These are phyloP conservation scores for Xylaria digitata DNA, from an alignment of 2,329 filamentous ascomycete genomes.

Conservation along the genomic window DNA sequence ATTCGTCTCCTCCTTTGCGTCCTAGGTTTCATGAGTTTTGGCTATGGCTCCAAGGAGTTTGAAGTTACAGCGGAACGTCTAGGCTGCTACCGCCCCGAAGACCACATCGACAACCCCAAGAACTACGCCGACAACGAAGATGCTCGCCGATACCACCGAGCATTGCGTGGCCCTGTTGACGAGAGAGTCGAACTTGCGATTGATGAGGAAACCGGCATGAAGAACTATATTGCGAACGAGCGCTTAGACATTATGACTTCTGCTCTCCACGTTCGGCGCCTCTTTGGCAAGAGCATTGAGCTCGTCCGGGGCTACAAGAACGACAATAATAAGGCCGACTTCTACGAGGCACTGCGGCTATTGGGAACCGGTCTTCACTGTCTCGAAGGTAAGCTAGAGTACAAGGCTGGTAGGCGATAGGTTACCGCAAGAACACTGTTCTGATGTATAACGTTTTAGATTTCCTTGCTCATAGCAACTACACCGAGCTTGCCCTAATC, in stretches of 20 bases:
- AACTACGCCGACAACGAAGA: constrained; percentile 91
- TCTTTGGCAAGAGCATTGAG: constrained; percentile 80
- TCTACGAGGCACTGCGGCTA: constrained; percentile 87
- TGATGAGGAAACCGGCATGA: constrained; percentile 80
- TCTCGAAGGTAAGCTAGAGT: constrained; percentile 69
- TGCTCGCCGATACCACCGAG: constrained; percentile 81
- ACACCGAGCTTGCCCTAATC: constrained; percentile 86
- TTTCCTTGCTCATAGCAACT: constrained; percentile 94
- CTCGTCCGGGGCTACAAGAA: constrained; percentile 80
- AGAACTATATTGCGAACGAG: constrained; percentile 96
- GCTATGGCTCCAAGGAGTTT: constrained; percentile 85
- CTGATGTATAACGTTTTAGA: constrained; percentile 60
- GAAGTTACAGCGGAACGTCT: constrained; percentile 83
- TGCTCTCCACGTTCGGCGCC: constrained; percentile 77
- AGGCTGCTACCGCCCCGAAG: constrained; percentile 83
- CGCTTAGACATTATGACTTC: constrained; percentile 82
- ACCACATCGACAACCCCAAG: constrained; percentile 83
- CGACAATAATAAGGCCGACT: constrained; percentile 76
- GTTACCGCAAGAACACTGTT: not conserved
- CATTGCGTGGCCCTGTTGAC: constrained; percentile 84
- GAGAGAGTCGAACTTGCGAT: constrained; percentile 82
- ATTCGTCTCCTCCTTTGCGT: constrained; percentile 91
- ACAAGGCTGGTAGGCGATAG: not conserved
- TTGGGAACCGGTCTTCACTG: constrained; percentile 91
- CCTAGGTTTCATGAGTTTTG: constrained; percentile 89